Conservation (phyloP, 83 land plant species). For the Diphasiastrum complanatum region DNA sequence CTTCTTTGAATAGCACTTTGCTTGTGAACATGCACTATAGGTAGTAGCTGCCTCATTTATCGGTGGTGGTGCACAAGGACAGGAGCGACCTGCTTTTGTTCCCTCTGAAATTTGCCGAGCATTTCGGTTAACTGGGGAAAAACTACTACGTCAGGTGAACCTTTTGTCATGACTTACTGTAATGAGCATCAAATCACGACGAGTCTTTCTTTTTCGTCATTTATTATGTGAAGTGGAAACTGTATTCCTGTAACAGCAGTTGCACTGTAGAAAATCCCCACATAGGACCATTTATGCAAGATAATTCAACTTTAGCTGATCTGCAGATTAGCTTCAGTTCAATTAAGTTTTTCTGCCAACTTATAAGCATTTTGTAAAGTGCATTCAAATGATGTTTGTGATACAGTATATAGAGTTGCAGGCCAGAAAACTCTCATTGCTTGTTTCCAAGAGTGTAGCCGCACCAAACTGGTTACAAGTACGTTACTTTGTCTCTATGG, state of each 20-base stretch:
- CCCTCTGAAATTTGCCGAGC: constrained; percentile 72
- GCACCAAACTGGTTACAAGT: constrained; percentile 49
- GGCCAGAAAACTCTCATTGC: constrained; percentile 29
- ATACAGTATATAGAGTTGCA: constrained; percentile 41
- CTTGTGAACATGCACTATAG: constrained; percentile 26
- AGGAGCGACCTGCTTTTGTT: constrained; percentile 78
- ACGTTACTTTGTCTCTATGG: too few relatives aligned
- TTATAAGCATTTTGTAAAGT: neutral
- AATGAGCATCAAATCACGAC: constrained; percentile 38
- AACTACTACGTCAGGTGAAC: constrained; percentile 52
- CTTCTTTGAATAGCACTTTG: neutral
- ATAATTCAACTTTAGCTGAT: too few relatives aligned
- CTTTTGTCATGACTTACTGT: neutral
- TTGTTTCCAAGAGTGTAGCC: constrained; percentile 36
- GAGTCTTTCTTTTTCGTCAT: constrained; percentile 41
- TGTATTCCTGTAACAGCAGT: too few relatives aligned
- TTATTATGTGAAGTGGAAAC: constrained; percentile 43
- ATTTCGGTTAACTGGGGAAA: constrained; percentile 60
- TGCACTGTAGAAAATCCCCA: too few relatives aligned
- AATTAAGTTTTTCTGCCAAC: too few relatives aligned
- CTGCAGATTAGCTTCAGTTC: too few relatives aligned
- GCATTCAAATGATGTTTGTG: neutral
- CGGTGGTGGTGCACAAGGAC: constrained; percentile 60
- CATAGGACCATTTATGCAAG: too few relatives aligned
- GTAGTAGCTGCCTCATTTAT: constrained; percentile 70